Conservation (phyloP, 2,329 filamentous ascomycete genomes). For the Pseudopyricularia cyperi region DNA sequence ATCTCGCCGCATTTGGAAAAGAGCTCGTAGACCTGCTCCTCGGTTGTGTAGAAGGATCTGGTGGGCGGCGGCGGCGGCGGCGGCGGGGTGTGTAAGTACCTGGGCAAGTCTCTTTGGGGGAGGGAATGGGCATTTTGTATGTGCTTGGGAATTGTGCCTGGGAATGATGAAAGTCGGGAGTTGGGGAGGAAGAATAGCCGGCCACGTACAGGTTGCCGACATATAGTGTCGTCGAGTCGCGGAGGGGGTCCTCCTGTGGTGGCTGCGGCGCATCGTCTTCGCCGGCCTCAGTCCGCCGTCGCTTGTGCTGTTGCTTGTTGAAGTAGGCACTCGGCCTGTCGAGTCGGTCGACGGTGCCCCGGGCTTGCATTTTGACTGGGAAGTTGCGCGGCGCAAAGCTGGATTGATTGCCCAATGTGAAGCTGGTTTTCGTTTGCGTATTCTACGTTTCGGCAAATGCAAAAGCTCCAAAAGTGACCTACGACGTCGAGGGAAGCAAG, state of each 20-base stretch:
- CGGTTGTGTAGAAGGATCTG: conserved; percentile 94
- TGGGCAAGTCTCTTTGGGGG: background rate
- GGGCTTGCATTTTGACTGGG: conserved; percentile 1
- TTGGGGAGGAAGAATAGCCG: too few species aligned
- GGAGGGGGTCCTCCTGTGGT: conserved; percentile 66
- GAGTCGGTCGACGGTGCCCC: conserved; percentile 69
- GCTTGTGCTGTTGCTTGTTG: conserved; percentile 57
- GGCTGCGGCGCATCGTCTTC: conserved; percentile 30
- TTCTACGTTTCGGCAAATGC: too few species aligned
- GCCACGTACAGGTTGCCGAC: conserved; percentile 83
- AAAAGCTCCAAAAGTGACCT: too few species aligned
- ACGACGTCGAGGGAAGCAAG: too few species aligned
- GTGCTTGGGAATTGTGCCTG: too few species aligned
- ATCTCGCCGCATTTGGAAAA: conserved; percentile 96
- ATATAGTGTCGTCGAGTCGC: conserved; percentile 85
- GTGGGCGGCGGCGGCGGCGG: background rate
- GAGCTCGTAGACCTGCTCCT: conserved; percentile 96
- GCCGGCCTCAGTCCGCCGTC: conserved; percentile 50
- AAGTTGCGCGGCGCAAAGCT: too few species aligned
- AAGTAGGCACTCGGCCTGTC: conserved; percentile 95
- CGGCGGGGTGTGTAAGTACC: background rate
- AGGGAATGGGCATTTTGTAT: too few species aligned
- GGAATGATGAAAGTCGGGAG: too few species aligned
- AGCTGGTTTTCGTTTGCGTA: too few species aligned
- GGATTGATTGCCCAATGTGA: too few species aligned